Conservation (phyloP, 2,329 filamentous ascomycete species). For the Talaromyces sp. region DNA sequence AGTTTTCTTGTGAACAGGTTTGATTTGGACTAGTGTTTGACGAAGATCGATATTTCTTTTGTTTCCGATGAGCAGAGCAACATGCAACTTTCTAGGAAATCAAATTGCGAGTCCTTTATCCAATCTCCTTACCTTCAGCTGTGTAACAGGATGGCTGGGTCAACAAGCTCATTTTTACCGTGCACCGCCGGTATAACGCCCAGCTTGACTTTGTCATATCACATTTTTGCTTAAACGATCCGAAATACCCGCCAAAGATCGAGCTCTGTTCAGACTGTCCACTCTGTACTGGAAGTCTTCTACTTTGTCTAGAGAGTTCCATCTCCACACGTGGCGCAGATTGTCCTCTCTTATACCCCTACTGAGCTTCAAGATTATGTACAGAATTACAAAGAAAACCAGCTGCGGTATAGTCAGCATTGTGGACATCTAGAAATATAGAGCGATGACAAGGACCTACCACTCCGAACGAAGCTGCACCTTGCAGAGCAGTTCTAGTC, state of each 20-base stretch:
- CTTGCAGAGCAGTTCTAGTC: not conserved
- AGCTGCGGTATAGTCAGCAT: not conserved
- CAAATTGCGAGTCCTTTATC: not conserved
- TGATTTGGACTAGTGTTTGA: not conserved
- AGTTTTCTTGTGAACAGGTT: not conserved
- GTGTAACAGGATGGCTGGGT: not conserved
- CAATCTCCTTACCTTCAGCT: not conserved
- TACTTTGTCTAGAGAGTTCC: not conserved
- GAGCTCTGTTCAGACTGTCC: not conserved
- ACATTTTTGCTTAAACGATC: not conserved
- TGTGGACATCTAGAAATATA: not conserved
- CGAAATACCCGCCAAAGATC: not conserved
- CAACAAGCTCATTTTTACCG: not conserved
- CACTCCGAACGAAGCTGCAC: not conserved
- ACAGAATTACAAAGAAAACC: not conserved
- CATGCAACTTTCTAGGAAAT: not conserved
- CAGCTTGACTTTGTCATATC: not conserved
- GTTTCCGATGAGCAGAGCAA: not conserved
- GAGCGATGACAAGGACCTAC: not conserved
- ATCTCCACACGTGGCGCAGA: not conserved
- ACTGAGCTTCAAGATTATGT: not conserved
- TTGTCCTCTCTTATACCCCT: not conserved
- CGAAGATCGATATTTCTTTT: not conserved
- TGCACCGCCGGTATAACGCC: not conserved
- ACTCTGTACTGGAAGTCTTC: not conserved